A percentile compares a stretch with the other conserved stretches of the same genome.
Evolutionary conservation across 2,329 filamentous ascomycete species (phyloP).

Genomic region (Xylaria sp.): DNA sequence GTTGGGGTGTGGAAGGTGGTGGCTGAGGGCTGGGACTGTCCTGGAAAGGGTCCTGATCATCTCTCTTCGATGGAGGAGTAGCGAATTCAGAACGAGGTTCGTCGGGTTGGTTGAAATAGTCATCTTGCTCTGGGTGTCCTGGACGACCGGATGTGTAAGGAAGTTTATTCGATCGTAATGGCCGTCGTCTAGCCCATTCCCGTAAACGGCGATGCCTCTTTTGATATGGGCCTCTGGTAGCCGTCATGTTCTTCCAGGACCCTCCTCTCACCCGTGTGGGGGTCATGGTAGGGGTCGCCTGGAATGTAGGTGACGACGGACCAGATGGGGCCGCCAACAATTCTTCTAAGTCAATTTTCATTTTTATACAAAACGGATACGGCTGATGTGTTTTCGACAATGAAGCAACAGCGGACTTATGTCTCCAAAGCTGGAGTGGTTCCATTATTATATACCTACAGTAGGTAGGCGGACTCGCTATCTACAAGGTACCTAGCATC

Average conservation of each 20-base stretch:
- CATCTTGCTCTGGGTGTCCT: neutral
- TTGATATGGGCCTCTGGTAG: neutral
- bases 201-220: neutral
- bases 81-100: neutral
- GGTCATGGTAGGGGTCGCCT: neutral
- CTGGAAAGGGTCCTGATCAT: neutral
- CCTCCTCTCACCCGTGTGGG: neutral
- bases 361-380: neutral
- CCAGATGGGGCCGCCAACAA: neutral
- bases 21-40: neutral
- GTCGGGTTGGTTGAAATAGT: neutral
- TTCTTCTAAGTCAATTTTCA: neutral
- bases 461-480: neutral
- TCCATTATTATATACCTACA: constrained; percentile 1
- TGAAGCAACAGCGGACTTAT: neutral
- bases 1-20: neutral
- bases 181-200: neutral
- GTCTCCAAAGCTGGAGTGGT: neutral
- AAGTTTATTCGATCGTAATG: neutral
- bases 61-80: neutral
- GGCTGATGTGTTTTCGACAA: neutral
- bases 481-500: too few species aligned
- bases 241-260: neutral
- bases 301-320: neutral
- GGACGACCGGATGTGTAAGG: too few species aligned